phyloP scores from a whole-genome alignment of 2,329 filamentous ascomycete genomes.

The Exophiala xenobiotica region DNA sequence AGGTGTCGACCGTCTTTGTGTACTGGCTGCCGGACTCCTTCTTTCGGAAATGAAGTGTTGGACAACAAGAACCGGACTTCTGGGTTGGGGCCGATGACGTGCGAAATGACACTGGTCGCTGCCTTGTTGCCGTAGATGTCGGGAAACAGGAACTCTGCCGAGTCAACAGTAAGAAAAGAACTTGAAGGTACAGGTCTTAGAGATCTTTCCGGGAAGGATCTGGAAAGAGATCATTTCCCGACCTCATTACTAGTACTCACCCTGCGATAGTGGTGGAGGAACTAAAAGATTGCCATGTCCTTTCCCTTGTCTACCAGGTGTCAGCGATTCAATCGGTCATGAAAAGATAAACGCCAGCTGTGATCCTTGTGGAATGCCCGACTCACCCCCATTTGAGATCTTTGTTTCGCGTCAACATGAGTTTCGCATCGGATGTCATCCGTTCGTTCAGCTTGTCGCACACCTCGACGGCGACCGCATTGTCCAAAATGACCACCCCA shows the following conservation, averaged over 20 bases:
- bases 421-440: not conserved
- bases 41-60: not conserved
- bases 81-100: not conserved
- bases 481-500: not conserved
- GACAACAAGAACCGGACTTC: not conserved
- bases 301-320: not conserved
- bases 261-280: too few species aligned
- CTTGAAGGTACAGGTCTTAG: too few species aligned
- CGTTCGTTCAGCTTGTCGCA: not conserved
- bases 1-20: not conserved
- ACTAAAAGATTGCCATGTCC: too few species aligned
- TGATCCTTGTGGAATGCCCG: not conserved
- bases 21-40: not conserved
- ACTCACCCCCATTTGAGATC: not conserved
- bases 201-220: too few species aligned
- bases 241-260: too few species aligned
- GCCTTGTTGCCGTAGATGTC: not conserved
- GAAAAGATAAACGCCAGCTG: not conserved
- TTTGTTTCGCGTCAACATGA: not conserved
- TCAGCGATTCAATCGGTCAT: too few species aligned
- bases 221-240: too few species aligned
- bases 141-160: too few species aligned
- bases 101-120: not conserved
- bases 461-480: not conserved
- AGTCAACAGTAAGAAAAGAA: too few species aligned